These are phyloP conservation scores for Talaromyces nanjingensis DNA, from an alignment of 495 filamentous ascomycete species.

Conservation along the genomic window DNA sequence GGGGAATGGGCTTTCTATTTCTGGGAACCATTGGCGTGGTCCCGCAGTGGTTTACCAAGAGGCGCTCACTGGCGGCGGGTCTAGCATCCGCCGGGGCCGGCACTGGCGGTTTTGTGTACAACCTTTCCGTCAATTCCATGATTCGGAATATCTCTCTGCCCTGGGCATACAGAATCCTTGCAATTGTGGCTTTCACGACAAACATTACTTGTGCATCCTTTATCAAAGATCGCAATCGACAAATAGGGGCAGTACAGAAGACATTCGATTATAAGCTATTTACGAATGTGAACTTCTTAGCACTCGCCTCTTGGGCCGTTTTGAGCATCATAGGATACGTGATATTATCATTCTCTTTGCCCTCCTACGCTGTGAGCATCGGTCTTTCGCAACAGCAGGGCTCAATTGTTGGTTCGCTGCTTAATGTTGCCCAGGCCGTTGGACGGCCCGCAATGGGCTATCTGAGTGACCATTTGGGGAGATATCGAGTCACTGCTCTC, in stretches of 20 bases:
- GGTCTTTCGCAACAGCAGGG: slow-evolving; percentile 56
- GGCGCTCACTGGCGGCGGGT: slow-evolving; percentile 42
- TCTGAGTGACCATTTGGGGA: slow-evolving; percentile 56
- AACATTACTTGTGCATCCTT: slow-evolving; percentile 33
- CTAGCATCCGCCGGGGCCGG: slow-evolving; percentile 43
- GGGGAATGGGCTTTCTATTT: slow-evolving; percentile 46
- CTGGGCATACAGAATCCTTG: slow-evolving; percentile 47
- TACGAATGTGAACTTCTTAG: slow-evolving; percentile 28
- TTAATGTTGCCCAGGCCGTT: slow-evolving; percentile 59
- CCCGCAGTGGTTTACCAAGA: slow-evolving; percentile 46
- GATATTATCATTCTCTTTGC: slow-evolving; percentile 39
- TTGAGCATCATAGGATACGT: slow-evolving; percentile 46
- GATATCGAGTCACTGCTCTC: slow-evolving; percentile 53
- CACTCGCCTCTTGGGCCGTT: slow-evolving; percentile 38
- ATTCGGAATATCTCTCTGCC: slow-evolving; percentile 33
- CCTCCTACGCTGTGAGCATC: slow-evolving; percentile 36
- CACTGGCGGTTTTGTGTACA: slow-evolving; percentile 45
- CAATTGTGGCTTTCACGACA: slow-evolving; percentile 33
- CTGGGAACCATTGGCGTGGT: slow-evolving; percentile 37
- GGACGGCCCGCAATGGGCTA: slow-evolving; percentile 63
- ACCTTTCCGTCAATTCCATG: slow-evolving; percentile 37
- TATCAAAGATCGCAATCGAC: slow-evolving; percentile 34
- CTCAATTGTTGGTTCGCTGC: slow-evolving; percentile 54
- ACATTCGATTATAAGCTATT: slow-evolving; percentile 31
- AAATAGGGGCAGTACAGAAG: slow-evolving; percentile 22